Evolutionary conservation across 1,284 basidiomycete species (phyloP), one percentile per base, ranked within the genome.

Genomic region (Leccinum subrobustum): DNA sequence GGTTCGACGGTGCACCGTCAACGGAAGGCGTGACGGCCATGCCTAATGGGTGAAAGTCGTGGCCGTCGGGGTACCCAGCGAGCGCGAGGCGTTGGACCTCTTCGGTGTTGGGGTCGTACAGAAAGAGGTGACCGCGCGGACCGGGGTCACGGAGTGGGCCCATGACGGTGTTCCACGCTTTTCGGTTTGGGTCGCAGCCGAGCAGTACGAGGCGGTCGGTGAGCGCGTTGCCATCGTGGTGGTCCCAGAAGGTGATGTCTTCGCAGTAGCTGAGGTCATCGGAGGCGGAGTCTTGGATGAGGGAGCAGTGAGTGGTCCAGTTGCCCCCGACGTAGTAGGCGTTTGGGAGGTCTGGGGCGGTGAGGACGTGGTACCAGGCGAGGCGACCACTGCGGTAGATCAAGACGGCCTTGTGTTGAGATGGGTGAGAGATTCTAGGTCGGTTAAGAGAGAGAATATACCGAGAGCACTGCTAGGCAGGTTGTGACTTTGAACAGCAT

Each of bases 121-220:
- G 58, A 76, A 83, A 86, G 18, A 86, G 69, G 8, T 75, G 70
- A 0, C 81, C 85, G n/a, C 69, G 77, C 16, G 83, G 82, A 20
- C 71, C 67, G 4, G 85, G 83, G 62, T 85, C 73, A 3, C 65
- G 68, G 60, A 88, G 67, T 5, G 86, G 86, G 0, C 86, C 86
- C 82, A 87, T 85, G 59, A 88, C 84, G 8, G 85, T 87, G 68
- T 88, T 88, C 86, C 86, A 88, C 51, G 76, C 70, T 56, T 76
- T 76, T 0, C 85, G 76, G 52, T 77, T 78, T 1, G 80, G 76
- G 66, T 88, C 85, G 59, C 85, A 88, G 59, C 79, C 81, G 47
- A 83, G 63, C 20, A 87, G 68, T 11, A 87, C 67, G 47, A 76
- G 74, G 47, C 82, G 79, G 58, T 80, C 69, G 18, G 70, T 25